Evolutionary conservation across 768 basidiomycete genomes (phyloP).

Genomic region (Auricularia heimuer): DNA sequence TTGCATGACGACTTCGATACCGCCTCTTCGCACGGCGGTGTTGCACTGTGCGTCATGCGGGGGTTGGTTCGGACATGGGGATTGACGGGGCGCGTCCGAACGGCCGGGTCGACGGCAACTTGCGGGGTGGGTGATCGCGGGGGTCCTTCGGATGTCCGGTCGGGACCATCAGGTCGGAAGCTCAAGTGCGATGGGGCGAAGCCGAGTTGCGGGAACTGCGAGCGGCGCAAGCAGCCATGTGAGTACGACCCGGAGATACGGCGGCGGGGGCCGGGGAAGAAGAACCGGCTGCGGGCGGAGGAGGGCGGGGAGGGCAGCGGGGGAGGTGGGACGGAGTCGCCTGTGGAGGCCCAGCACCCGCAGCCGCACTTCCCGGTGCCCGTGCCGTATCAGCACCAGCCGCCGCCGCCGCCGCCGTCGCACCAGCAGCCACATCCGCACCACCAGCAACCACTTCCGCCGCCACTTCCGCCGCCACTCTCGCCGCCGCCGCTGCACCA

Average conservation of each 20-base stretch:
- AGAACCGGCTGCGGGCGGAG: slow-evolving; percentile 18
- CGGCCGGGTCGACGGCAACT: background rate
- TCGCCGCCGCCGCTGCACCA: too few species aligned
- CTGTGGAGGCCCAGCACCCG: background rate
- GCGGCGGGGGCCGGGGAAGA: slow-evolving; percentile 69
- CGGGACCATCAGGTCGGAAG: slow-evolving; percentile 46
- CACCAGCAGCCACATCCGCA: background rate
- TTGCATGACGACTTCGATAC: background rate
- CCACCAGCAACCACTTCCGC: background rate
- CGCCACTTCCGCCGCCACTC: too few species aligned
- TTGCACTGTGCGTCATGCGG: too few species aligned
- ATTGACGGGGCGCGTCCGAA: background rate
- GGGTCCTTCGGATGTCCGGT: too few species aligned
- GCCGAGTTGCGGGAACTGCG: slow-evolving; percentile 58
- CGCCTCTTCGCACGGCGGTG: too few species aligned
- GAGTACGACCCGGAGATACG: slow-evolving; percentile 40
- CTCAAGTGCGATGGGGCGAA: slow-evolving; percentile 60
- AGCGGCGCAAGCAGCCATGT: slow-evolving; percentile 41
- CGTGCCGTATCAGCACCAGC: background rate
- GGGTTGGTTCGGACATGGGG: too few species aligned
- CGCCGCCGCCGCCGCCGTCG: too few species aligned
- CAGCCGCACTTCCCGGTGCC: background rate
- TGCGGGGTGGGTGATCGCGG: too few species aligned
- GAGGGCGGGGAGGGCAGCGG: background rate
- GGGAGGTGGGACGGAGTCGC: background rate